phyloP scores from a whole-genome alignment of 257 asterid genomes.

The Nicotiana tabacum region DNA sequence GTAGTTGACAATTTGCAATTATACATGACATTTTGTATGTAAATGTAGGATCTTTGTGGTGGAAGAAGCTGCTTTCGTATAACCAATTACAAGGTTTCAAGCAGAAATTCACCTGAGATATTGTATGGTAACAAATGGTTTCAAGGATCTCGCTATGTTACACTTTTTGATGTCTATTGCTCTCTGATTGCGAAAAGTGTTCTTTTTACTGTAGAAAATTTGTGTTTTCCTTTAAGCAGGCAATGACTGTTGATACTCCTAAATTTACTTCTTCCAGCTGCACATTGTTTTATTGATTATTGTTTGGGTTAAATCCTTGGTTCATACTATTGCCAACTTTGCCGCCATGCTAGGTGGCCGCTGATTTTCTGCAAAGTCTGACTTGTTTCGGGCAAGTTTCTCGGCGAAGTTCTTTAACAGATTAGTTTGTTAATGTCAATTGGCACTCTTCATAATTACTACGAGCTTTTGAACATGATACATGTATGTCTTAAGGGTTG shows the following conservation, averaged over 20 bases:
- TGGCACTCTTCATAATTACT: not conserved
- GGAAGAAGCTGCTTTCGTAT: slow-evolving; percentile 77
- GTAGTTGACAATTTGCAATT: not conserved
- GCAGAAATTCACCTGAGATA: slow-evolving; percentile 60
- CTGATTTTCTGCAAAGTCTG: not conserved
- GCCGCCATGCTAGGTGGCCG: not conserved
- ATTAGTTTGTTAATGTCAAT: not conserved
- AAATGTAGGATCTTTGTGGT: slow-evolving; percentile 61
- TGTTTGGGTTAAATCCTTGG: not conserved
- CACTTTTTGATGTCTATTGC: not conserved
- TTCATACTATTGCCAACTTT: slow-evolving; percentile 1
- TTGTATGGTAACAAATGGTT: slow-evolving; percentile 47
- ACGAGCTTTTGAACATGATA: not conserved
- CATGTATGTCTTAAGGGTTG: not conserved
- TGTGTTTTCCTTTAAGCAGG: not conserved
- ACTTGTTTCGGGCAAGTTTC: not conserved
- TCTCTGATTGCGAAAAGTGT: not conserved
- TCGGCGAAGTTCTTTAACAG: not conserved
- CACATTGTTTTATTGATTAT: not conserved
- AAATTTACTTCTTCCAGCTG: not conserved
- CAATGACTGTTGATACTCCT: not conserved
- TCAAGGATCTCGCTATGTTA: slow-evolving; percentile 1
- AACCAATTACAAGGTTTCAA: slow-evolving; percentile 53
- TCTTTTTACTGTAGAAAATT: not conserved
- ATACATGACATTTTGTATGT: slow-evolving; percentile 9